Evolutionary conservation across 352 stramenopile genomes (phyloP), one percentile per base, ranked within the genome.

Genomic region (Phytophthora pisi): DNA sequence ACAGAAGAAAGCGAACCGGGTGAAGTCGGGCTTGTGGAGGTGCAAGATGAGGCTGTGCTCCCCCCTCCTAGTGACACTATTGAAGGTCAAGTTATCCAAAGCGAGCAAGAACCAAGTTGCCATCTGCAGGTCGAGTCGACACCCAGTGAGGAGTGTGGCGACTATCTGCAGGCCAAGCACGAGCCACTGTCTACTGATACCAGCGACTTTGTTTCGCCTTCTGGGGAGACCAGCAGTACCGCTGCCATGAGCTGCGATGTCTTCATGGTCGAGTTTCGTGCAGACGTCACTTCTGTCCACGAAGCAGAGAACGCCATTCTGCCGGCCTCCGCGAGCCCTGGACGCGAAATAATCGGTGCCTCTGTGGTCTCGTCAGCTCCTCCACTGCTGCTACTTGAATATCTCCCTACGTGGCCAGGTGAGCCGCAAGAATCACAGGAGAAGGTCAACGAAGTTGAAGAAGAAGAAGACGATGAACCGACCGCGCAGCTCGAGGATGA

Each of bases 301-400:
- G 13, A 24, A 13, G n/a, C 43, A 16, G 6, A 18, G 3, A 20
- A 46, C 13, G 2, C 36, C 5, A 42, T n/a, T 2, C 9, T 13
- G 7, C 38, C 13, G 11, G 38, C 7, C 38, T 7, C 15, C 8
- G 7, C 18, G 18, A 24, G 4, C 10, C 40, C 18, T 26, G n/a
- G 28, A 28, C 43, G 2, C 8, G 43, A 20, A 2, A 8, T 20
- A 2, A 5, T 26, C 43, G 9, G 28, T 7, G 6, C 28, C 0
- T 26, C 2, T 28, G 43, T 8, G 28, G 6, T 40, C 7, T 9
- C 31, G 6, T 18, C 45, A 15, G 24, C 46, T 2, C 11, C 63
- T 16, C 50, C 57, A 18, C 57, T 67, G 20, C 57, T 67, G 11
- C 43, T 67, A n/a, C 64, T 71, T n/a, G 62, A 60, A 30, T 71